phyloP scores from a whole-genome alignment of 495 filamentous ascomycete genomes.

The Paragyromitra xinjiangensis region DNA sequence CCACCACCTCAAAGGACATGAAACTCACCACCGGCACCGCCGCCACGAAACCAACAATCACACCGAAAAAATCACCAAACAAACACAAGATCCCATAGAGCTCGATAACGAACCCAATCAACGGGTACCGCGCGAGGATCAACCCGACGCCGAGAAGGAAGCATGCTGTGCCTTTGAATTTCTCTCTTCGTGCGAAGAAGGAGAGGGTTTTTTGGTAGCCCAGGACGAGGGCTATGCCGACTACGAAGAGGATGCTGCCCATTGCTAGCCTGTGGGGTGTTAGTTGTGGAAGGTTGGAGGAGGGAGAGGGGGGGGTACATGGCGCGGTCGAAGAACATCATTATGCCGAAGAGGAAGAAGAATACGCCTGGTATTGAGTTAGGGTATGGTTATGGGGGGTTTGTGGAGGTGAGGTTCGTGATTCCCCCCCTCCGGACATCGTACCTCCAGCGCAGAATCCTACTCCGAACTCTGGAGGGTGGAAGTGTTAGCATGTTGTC shows the following conservation, averaged over 20 bases:
- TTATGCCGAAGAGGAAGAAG: conserved; percentile 90
- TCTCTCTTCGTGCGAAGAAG: conserved; percentile 94
- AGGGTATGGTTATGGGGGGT: neutral
- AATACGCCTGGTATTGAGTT: conserved; percentile 71
- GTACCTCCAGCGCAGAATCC: conserved; percentile 90
- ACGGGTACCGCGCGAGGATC: conserved; percentile 86
- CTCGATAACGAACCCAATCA: conserved; percentile 89
- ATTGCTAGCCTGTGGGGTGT: conserved; percentile 73
- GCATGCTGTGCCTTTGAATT: conserved; percentile 87
- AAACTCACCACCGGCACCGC: conserved; percentile 76
- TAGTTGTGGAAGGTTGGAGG: conserved; percentile 1
- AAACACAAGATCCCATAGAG: conserved; percentile 90
- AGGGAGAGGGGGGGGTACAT: conserved; percentile 66
- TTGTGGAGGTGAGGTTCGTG: conserved; percentile 1
- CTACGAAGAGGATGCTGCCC: conserved; percentile 97
- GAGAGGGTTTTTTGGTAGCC: conserved; percentile 86
- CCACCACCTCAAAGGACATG: neutral
- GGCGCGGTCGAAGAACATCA: conserved; percentile 97
- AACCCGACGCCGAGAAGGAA: conserved; percentile 85
- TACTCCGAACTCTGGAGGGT: conserved; percentile 81
- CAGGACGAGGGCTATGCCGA: conserved; percentile 93
- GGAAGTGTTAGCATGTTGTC: conserved; percentile 51
- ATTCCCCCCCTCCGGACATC: conserved; percentile 25
- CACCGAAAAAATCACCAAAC: conserved; percentile 96
- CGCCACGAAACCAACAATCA: conserved; percentile 83